Base-by-base conservation (phyloP, 371 early-diverging fungal species). In the Mortierella sp. region DNA sequence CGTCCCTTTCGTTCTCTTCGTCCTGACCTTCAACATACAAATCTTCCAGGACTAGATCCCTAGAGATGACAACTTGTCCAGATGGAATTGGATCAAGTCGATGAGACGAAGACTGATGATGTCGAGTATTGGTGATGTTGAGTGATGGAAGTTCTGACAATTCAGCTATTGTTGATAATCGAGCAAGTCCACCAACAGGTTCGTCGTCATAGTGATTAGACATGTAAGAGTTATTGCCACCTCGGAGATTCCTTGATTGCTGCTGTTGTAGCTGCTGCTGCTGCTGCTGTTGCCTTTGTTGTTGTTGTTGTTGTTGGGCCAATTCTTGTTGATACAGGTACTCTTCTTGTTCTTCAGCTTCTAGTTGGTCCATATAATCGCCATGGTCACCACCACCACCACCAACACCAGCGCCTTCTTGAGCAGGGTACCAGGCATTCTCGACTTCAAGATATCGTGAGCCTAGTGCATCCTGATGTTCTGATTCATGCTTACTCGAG, bases 141-240 rank as follows among this genome's bases (percentile, higher is more conserved):
- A 80, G 71, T 12, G 80, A 80, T 2, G 75, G 75, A n/a, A 80
- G 28, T 40, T 80, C 80, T 5, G 80, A 80, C 11, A 80, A 20
- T 49, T 80, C 80, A 0, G 80, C 80, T 20, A 80, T 80, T 3
- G 80, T 80, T 1, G 80, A 74, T 20, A 75, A 71, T 3, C 75
- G 67, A 1, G 80, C 75, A 22, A 64, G 72, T 16, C 66, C 72
- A 55, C 68, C 74, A 22, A 68, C 35, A 10, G 52, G 72, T 11
- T 75, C 75, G 43, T 80, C 80, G 0, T 80, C 80, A 28, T 71
- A 76, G 1, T 54, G 54, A 3, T 57, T 51, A n/a, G 60, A 54
- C 45, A 20, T n/a, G 20, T n/a, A 18, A 12, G 37, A 26, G 40
- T 61, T 61, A 12, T 32, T 51, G n/a, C 22, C 22, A 22, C 35